Evolutionary conservation across 1,139 yeast genomes (phyloP), one percentile per base, ranked within the genome.

Genomic region (Candida tunisiensis): DNA sequence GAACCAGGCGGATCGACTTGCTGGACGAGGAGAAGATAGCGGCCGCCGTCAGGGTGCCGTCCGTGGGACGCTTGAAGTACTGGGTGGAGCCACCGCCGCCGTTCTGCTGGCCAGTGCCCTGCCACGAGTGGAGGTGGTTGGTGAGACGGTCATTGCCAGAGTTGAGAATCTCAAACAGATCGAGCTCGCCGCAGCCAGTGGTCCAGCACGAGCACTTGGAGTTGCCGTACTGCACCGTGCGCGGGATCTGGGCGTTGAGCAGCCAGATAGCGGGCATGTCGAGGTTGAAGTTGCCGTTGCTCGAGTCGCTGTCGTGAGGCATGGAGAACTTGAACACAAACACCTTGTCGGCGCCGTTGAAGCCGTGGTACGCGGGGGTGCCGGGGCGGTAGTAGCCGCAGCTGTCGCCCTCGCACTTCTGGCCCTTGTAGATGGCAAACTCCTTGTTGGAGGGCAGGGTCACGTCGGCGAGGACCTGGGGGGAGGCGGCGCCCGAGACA

Each of bases 191-290:
- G 58, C 98, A 88, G 28, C 96, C 96, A 22, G 93, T 68, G 39
- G 70, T 51, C 98, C 98, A 88, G 65, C 96, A 88, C 16, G 95
- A 82, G 61, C 95, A 78, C 8, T 61, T 56, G 31, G 72, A 55
- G 32, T 60, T 62, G 48, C 91, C 91, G 48, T 85, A 88, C 59
- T 88, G 95, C 35, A 78, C 54, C 31, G 94, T 85, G 60, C 96
- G 73, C 46, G 96, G 94, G 43, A 85, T 79, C 55, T 79, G 75
- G 24, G 95, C 93, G 48, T 85, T 85, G 49, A 85, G 68, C 47
- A 85, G 61, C 98, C 95, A 85, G 45, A 85, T 72, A 23, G 95
- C 95, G 31, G 96, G 95, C 94, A 83, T 82, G 51, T 85, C 85
- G 47, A 65, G 67, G 47, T 72, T 65, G 38, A 60, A 59, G 23